phyloP scores from a whole-genome alignment of 345 rosid species.

The Acer negundo region DNA sequence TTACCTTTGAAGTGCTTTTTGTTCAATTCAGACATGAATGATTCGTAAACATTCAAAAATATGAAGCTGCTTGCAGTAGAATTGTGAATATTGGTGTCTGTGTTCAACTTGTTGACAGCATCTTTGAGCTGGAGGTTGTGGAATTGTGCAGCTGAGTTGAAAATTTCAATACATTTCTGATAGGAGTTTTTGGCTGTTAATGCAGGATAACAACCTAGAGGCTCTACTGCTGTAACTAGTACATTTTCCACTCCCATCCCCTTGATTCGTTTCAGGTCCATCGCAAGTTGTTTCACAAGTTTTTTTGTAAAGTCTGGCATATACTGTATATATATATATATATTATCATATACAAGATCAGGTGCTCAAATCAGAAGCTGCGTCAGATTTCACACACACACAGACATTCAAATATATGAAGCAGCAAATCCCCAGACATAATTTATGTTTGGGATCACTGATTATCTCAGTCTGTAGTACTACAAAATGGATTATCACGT shows the following conservation, averaged over 20 bases:
- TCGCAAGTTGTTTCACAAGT: constrained; percentile 25
- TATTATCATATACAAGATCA: background rate
- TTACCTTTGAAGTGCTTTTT: background rate
- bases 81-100: background rate
- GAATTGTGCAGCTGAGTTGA: constrained; percentile 25
- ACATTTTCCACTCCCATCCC: constrained; percentile 38
- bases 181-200: constrained; percentile 22
- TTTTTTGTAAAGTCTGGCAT: constrained; percentile 15
- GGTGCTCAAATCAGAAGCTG: too few species aligned
- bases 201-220: constrained; percentile 40
- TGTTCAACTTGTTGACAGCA: constrained; percentile 26
- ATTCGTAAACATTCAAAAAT: constrained; percentile 32
- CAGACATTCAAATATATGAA: too few species aligned
- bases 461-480: too few species aligned
- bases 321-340: constrained; percentile 19
- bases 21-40: constrained; percentile 34
- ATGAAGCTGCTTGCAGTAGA: background rate
- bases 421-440: too few species aligned
- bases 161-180: constrained; percentile 28
- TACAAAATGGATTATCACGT: too few species aligned
- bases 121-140: constrained; percentile 32
- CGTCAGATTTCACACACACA: too few species aligned
- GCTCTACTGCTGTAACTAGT: constrained; percentile 29
- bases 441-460: too few species aligned
- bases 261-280: constrained; percentile 29